Evolutionary conservation across 495 filamentous ascomycete genomes (phyloP).

Genomic region (Aspergillus asperescens): DNA sequence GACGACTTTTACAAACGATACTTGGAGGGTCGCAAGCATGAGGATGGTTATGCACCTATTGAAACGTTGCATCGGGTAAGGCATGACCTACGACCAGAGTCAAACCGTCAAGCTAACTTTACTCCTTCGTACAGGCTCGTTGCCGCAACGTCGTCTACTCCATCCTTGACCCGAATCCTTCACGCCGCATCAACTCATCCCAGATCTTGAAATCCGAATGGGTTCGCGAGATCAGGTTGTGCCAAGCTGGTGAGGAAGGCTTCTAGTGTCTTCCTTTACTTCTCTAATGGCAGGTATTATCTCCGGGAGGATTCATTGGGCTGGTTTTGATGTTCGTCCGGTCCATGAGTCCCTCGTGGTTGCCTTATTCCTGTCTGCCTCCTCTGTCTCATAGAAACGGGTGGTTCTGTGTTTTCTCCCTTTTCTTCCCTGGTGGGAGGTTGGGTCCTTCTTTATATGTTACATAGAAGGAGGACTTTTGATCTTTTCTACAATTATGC

Average conservation of each 20-base stretch:
- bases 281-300: constrained; percentile 1
- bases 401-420: constrained; percentile 32
- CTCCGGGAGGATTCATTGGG: constrained; percentile 5
- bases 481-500: constrained; percentile 22
- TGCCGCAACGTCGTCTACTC: constrained; percentile 99
- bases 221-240: constrained; percentile 93
- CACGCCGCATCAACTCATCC: constrained; percentile 86
- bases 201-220: constrained; percentile 98
- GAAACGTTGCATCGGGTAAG: constrained; percentile 93
- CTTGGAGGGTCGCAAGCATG: constrained; percentile 82
- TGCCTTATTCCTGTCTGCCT: constrained; percentile 18
- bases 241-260: constrained; percentile 92
- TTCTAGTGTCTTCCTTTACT: constrained; percentile 39
- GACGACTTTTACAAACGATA: constrained; percentile 97
- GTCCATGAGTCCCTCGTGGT: constrained; percentile 8
- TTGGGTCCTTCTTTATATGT: constrained; percentile 22
- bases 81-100: constrained; percentile 16
- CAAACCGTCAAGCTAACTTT: constrained; percentile 32
- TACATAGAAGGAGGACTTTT: constrained; percentile 31
- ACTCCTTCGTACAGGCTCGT: constrained; percentile 60
- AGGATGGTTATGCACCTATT: constrained; percentile 93
- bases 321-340: constrained; percentile 11
- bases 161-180: constrained; percentile 88
- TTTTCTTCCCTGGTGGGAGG: constrained; percentile 16
- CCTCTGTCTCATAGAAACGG: constrained; percentile 18